Percentiles rank a stretch among this genome's conserved stretches.
phyloP scores from a whole-genome alignment of 805 yeast genomes.

The Vanderwaltozyma polyspora region DNA sequence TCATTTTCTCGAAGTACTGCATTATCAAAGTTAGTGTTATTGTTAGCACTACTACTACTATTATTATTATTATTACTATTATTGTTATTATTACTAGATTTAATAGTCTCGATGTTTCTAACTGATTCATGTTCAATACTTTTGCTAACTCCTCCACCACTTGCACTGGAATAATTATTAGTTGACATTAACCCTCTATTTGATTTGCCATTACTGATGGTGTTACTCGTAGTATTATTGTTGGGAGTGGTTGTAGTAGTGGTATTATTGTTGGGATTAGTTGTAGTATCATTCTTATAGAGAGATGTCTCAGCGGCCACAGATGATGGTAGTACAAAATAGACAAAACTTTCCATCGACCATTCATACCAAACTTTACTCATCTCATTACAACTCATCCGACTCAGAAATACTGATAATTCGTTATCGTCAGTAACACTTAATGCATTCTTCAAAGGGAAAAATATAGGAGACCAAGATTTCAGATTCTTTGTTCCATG shows the following conservation, averaged over 20 bases:
- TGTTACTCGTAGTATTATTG: not conserved
- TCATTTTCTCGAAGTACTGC: not conserved
- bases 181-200: too few species aligned
- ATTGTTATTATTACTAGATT: not conserved
- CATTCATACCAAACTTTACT: slow-evolving; percentile 57
- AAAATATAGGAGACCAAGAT: slow-evolving; percentile 62
- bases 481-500: slow-evolving; percentile 36
- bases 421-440: slow-evolving; percentile 44
- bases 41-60: too few species aligned
- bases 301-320: too few species aligned
- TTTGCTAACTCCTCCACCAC: too few species aligned
- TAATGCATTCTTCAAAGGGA: slow-evolving; percentile 48
- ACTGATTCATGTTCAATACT: not conserved
- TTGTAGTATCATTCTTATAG: not conserved
- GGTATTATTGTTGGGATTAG: not conserved
- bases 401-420: slow-evolving; percentile 39
- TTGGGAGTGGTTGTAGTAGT: not conserved
- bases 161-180: not conserved
- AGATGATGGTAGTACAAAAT: slow-evolving; percentile 24
- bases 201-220: too few species aligned
- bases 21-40: too few species aligned
- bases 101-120: not conserved
- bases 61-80: too few species aligned
- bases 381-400: slow-evolving; percentile 30
- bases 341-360: slow-evolving; percentile 44